Base-by-base conservation (phyloP, 495 filamentous ascomycete genomes). In the Penicillium cinerascens region DNA sequence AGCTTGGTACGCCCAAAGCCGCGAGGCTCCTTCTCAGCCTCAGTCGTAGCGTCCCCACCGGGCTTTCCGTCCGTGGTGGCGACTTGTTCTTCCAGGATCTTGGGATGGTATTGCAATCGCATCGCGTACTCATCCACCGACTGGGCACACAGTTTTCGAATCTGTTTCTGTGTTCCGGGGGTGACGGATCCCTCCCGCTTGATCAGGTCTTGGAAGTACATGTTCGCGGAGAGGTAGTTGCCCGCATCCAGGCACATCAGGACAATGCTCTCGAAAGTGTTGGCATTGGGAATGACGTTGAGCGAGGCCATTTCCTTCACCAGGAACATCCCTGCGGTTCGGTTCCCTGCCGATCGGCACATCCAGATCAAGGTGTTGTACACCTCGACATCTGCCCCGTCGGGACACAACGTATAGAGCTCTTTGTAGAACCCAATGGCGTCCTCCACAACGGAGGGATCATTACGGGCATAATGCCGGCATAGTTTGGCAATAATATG, bases 341-440 rank as follows among this genome's bases (percentile, higher is more conserved):
- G 80, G 40, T 76, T 72, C 17, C 61, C 54, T 15, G 65, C 72
- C 21, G 63, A 62, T 2, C 75, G 70, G 64, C 87, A 87, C 47
- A 84, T 78, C 33, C 69, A 70, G 42, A 96, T 72, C 6, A 96
- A 75, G 4, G 80, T 58, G 57, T 91, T 87, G 68, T 86, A 92
- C 2, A 82, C 85, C 22, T 73, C 66, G 3, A 78, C 76, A 59
- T 84, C 78, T 9, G 84, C 85, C 9, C 80, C 81, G 6, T 61
- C 64, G 15, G 73, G 55, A 52, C 79, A 86, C 50, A 92, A 64
- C 8, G 74, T 77, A 42, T 86, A 82, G 13, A 95, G 62, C 22
- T 81, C 70, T 53, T 88, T 86, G 71, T 95, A 96, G 9, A 87
- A 56, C 6, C 80, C 77, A 8, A 95, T 56, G 0, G 88, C 86